Conservation (phyloP, 768 basidiomycete species). For the Suillus variegatus region DNA sequence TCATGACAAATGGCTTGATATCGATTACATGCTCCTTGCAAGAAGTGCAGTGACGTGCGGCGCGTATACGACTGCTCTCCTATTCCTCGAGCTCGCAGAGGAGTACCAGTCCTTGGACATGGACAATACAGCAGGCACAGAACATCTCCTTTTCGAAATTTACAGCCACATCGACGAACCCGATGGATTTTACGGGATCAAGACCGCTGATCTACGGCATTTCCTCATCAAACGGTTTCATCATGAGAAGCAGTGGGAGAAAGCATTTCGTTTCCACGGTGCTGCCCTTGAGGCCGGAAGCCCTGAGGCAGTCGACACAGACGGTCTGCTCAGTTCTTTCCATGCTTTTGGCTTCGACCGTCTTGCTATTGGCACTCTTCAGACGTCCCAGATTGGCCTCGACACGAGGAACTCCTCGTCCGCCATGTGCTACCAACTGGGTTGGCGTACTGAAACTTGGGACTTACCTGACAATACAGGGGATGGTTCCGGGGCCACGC, state of each 20-base stretch:
- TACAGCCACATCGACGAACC: slow-evolving; percentile 97
- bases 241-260: slow-evolving; percentile 92
- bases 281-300: slow-evolving; percentile 72
- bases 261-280: slow-evolving; percentile 88
- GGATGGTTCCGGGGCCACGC: slow-evolving; percentile 50
- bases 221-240: slow-evolving; percentile 86
- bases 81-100: slow-evolving; percentile 82
- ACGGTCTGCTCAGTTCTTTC: slow-evolving; percentile 77
- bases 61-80: slow-evolving; percentile 84
- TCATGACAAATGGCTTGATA: slow-evolving; percentile 78
- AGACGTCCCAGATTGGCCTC: slow-evolving; percentile 39
- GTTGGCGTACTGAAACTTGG: slow-evolving; percentile 96
- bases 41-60: slow-evolving; percentile 74
- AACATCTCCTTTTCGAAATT: slow-evolving; percentile 84
- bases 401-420: slow-evolving; percentile 34
- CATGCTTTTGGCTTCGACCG: slow-evolving; percentile 89
- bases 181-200: slow-evolving; percentile 96
- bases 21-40: slow-evolving; percentile 75
- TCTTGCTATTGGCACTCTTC: slow-evolving; percentile 75
- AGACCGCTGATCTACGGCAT: slow-evolving; percentile 70
- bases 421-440: slow-evolving; percentile 73
- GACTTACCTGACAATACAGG: slow-evolving; percentile 73
- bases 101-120: slow-evolving; percentile 43
- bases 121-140: slow-evolving; percentile 39
- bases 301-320: slow-evolving; percentile 42